Percentiles rank a stretch among this genome's conserved stretches.
Evolutionary conservation across 148 eudicot species (phyloP).

Genomic region (Heliamphora exappendiculata): DNA sequence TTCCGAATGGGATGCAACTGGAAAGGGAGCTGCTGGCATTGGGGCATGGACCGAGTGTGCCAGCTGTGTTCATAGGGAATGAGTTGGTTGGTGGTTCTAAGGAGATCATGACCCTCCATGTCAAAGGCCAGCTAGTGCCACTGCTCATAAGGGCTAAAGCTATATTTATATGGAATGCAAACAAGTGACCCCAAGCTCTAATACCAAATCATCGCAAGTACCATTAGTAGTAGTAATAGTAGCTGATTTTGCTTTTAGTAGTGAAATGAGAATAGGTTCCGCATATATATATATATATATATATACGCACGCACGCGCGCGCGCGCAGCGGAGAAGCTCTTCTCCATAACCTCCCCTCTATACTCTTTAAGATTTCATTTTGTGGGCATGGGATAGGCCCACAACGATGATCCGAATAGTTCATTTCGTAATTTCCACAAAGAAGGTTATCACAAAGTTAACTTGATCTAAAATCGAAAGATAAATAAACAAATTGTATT

Average conservation of each 20-base stretch:
- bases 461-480: too few species aligned
- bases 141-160: slow-evolving; percentile 64
- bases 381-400: too few species aligned
- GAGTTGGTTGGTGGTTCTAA: slow-evolving; percentile 65
- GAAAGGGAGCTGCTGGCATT: slow-evolving; percentile 40
- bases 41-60: slow-evolving; percentile 46
- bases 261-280: not conserved
- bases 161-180: slow-evolving; percentile 21
- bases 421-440: too few species aligned
- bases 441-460: too few species aligned
- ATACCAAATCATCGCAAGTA: not conserved
- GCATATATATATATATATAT: too few species aligned
- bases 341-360: too few species aligned
- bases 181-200: not conserved
- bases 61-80: slow-evolving; percentile 63
- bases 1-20: slow-evolving; percentile 50
- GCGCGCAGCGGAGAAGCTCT: too few species aligned
- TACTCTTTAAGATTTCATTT: too few species aligned
- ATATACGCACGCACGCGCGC: too few species aligned
- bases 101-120: slow-evolving; percentile 67
- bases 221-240: too few species aligned
- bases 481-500: too few species aligned
- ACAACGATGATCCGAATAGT: too few species aligned
- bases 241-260: not conserved
- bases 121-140: slow-evolving; percentile 52